Conservation (phyloP, 2,329 filamentous ascomycete genomes). For the Scolecobasidium constrictum region DNA sequence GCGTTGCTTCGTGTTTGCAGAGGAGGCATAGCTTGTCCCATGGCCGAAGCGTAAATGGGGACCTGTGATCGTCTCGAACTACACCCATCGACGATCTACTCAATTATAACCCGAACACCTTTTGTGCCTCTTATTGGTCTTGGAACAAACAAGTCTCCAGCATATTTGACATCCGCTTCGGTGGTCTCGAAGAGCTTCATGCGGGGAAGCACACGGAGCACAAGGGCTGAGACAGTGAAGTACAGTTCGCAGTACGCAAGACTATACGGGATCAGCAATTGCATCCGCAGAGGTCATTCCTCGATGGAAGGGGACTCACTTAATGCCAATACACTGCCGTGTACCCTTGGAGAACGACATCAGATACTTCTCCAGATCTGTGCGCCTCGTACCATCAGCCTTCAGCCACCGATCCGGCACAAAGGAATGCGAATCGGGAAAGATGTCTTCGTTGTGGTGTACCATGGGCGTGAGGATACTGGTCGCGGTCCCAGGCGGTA, state of each 20-base stretch:
- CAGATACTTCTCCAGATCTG: slow-evolving; percentile 43
- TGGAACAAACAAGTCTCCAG: slow-evolving; percentile 8
- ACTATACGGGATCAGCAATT: too few relatives aligned
- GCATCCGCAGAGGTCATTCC: too few relatives aligned
- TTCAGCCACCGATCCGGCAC: slow-evolving; percentile 45
- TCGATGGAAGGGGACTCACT: too few relatives aligned
- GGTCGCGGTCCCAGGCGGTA: slow-evolving; percentile 11
- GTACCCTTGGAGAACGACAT: slow-evolving; percentile 55
- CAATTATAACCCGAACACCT: slow-evolving; percentile 4
- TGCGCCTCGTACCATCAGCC: slow-evolving; percentile 11
- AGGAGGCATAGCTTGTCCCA: too few relatives aligned
- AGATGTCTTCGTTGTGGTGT: slow-evolving; percentile 16
- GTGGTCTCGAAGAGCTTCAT: slow-evolving; percentile 10
- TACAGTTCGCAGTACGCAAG: slow-evolving; percentile 11
- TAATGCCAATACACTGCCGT: slow-evolving; percentile 54
- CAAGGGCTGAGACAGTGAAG: slow-evolving; percentile 6
- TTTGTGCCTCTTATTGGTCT: slow-evolving; percentile 1
- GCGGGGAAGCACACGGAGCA: slow-evolving; percentile 7
- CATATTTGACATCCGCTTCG: slow-evolving; percentile 9
- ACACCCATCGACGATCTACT: too few relatives aligned
- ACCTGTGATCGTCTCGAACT: too few relatives aligned
- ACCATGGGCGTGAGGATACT: slow-evolving; percentile 18
- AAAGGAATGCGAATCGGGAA: slow-evolving; percentile 10
- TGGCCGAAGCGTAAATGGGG: too few relatives aligned
- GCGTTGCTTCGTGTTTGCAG: too few relatives aligned